Base-by-base conservation (phyloP, 345 rosid genomes). In the Bruguiera sexangula region DNA sequence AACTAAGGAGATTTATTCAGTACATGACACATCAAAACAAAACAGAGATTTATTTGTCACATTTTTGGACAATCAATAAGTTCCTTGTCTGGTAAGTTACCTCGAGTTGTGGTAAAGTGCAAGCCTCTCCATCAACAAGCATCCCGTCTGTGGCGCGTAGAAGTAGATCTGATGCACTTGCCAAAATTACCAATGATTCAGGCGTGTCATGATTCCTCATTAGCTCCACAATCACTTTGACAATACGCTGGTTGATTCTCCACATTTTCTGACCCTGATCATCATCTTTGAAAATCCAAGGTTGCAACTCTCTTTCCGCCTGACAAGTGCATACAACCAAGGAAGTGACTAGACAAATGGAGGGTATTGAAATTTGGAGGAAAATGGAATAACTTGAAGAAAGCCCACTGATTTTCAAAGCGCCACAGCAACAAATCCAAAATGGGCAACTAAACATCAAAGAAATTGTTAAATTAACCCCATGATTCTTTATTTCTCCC, bases 121-220 rank as follows among this genome's bases (percentile, higher is more conserved):
- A 91, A 72, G 96, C 98, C 84, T 94, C 98, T 55, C 97, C 98
- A 65, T 94, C 97, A 27, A 94, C 92, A 59, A 94, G 98, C 89
- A 94, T 84, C 37, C 98, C 98, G 70, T 94, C 98, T 60, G 98
- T 94, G 29, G 98, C 96, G 6, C 97, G 94, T 46, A 94, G 84
- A 78, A 94, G 98, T 52, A 94, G 86, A 80, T 94, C 98, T 10
- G 97, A 94, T 8, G 98, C 93, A 65, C 95, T 91, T 39, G 98
- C 94, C 32, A 94, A 78, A 73, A 94, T 91, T 71, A 94, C 87
- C 67, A 94, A 75, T 8, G 96, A 87, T 79, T 94, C 98, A 1
- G 91, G 90, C 55, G 83, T 84, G 53, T 91, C 90, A 43, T 94
- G 97, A 72, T 89, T 89, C 69, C 98, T 89, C 96, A 94, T 94